Conservation (phyloP, 305 asterid species). For the Solanum hybrid region DNA sequence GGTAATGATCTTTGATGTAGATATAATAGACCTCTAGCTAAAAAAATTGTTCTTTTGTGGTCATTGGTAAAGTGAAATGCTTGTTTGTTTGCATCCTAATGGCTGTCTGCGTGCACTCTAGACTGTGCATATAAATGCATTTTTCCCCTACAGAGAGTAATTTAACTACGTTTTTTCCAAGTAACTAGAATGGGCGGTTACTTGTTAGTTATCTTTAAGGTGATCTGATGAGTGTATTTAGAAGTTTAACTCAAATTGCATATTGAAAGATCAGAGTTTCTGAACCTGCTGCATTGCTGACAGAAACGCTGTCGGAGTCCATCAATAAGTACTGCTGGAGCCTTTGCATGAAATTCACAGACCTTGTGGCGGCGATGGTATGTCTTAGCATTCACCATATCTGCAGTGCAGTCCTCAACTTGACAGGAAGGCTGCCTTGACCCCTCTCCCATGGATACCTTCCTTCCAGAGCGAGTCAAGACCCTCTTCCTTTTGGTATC, state of each 20-base stretch:
- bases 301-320: constrained; percentile 67
- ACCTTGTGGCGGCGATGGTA: constrained; percentile 75
- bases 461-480: constrained; percentile 26
- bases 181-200: background rate
- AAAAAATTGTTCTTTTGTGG: background rate
- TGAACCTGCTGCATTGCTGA: constrained; percentile 96
- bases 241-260: background rate
- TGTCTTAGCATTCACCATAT: constrained; percentile 47
- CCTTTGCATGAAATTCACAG: constrained; percentile 70
- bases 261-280: background rate
- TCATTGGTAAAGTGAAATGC: background rate
- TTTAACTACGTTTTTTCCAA: background rate
- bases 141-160: background rate
- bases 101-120: background rate
- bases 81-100: background rate
- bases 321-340: constrained; percentile 42
- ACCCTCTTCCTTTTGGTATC: constrained; percentile 47
- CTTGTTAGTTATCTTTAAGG: background rate
- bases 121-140: background rate
- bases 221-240: background rate
- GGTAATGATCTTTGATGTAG: background rate
- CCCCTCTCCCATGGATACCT: constrained; percentile 21
- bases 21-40: background rate
- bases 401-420: constrained; percentile 53
- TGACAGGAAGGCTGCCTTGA: constrained; percentile 56